These are phyloP conservation scores for Lepidium africanum DNA, from an alignment of 345 rosid genomes.

Conservation along the genomic window DNA sequence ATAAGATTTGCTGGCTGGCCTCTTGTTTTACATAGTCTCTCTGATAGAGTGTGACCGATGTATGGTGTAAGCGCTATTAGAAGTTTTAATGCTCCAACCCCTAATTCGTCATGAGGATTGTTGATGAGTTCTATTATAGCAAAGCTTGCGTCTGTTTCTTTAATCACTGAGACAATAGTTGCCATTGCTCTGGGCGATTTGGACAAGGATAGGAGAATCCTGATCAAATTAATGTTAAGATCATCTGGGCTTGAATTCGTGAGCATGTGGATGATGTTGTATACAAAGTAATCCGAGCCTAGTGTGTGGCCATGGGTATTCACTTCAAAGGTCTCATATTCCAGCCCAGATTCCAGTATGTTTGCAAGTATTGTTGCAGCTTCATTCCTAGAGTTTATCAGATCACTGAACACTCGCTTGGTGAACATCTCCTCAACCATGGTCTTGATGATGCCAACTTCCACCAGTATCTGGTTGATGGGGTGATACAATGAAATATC, in stretches of 20 bases:
- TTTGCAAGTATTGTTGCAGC: constrained; percentile 75
- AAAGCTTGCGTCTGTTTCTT: constrained; percentile 67
- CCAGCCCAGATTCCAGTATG: constrained; percentile 61
- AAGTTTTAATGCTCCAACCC: constrained; percentile 56
- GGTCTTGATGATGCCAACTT: constrained; percentile 48
- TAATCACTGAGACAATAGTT: constrained; percentile 47
- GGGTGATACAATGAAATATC: constrained; percentile 61
- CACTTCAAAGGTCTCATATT: constrained; percentile 46
- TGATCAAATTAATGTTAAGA: constrained; percentile 55
- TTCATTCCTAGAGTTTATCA: constrained; percentile 55
- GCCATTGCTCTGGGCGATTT: constrained; percentile 47
- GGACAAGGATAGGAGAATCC: constrained; percentile 60
- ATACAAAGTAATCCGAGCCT: constrained; percentile 60
- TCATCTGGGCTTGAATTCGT: constrained; percentile 63
- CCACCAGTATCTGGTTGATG: constrained; percentile 45
- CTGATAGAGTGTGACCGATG: constrained; percentile 62
- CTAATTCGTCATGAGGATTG: constrained; percentile 62
- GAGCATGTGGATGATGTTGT: constrained; percentile 60
- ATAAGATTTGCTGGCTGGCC: constrained; percentile 76
- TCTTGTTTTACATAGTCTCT: constrained; percentile 64
- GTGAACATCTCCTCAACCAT: constrained; percentile 73
- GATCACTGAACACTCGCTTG: constrained; percentile 43
- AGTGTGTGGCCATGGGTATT: constrained; percentile 56
- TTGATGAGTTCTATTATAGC: constrained; percentile 65
- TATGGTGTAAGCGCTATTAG: constrained; percentile 53